These are phyloP conservation scores for Crassisporium funariophilum DNA, from an alignment of 768 basidiomycete genomes.

Conservation along the genomic window DNA sequence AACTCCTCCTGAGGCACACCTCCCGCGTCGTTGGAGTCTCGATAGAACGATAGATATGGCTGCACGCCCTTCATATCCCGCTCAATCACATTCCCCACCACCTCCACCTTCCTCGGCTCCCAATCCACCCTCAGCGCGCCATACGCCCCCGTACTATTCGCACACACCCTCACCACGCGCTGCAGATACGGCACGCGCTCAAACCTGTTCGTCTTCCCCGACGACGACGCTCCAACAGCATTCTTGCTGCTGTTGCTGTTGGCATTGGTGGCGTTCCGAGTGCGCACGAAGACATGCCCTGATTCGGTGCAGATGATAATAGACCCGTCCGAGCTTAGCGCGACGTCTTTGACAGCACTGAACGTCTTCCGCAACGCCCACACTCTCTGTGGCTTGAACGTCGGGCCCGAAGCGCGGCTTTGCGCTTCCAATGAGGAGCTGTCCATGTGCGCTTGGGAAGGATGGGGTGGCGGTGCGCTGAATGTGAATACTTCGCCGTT, in stretches of 20 bases:
- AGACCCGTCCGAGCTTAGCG: slow-evolving; percentile 83
- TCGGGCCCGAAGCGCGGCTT: slow-evolving; percentile 30
- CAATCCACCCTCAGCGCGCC: slow-evolving; percentile 82
- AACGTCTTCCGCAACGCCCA: slow-evolving; percentile 90
- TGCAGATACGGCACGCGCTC: slow-evolving; percentile 80
- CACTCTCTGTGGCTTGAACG: slow-evolving; percentile 81
- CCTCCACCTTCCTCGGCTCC: slow-evolving; percentile 51
- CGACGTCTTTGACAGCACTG: slow-evolving; percentile 88
- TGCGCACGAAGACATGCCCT: slow-evolving; percentile 89
- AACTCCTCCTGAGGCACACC: neutral
- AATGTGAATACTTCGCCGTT: slow-evolving; percentile 95
- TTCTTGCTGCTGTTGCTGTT: neutral
- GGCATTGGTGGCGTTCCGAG: slow-evolving; percentile 47
- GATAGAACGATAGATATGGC: slow-evolving; percentile 53
- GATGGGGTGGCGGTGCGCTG: slow-evolving; percentile 35
- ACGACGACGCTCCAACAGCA: slow-evolving; percentile 10
- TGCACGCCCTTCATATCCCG: slow-evolving; percentile 68
- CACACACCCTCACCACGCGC: slow-evolving; percentile 81
- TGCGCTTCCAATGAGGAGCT: slow-evolving; percentile 31
- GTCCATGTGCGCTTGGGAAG: slow-evolving; percentile 1
- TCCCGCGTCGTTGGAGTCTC: neutral
- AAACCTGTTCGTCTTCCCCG: slow-evolving; percentile 69
- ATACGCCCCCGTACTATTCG: slow-evolving; percentile 87
- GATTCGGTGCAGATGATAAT: slow-evolving; percentile 93
- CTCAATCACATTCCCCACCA: slow-evolving; percentile 57